A percentile compares a stretch with the other conserved stretches of the same genome.
These are phyloP conservation scores for Moesziomyces sp. DNA, from an alignment of 1,284 basidiomycete genomes.

Conservation along the genomic window DNA sequence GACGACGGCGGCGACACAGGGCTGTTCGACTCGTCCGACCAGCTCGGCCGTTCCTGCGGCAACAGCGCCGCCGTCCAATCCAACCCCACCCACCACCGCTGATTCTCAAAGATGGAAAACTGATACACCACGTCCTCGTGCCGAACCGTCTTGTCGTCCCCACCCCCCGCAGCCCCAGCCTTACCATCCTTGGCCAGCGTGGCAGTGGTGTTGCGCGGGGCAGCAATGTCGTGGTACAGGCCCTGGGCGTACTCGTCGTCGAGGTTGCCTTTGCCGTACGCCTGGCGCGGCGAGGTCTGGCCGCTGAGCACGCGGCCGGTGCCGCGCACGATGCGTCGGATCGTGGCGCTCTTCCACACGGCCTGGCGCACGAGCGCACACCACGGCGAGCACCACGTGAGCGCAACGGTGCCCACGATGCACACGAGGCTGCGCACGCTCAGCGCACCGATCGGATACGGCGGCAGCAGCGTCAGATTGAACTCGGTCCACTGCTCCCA, in stretches of 20 bases:
- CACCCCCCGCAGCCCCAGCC: background rate
- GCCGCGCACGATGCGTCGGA: slow-evolving; percentile 46
- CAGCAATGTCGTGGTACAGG: slow-evolving; percentile 10
- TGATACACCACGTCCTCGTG: slow-evolving; percentile 64
- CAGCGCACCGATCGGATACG: slow-evolving; percentile 63
- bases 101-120: slow-evolving; percentile 82
- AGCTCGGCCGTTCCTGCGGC: slow-evolving; percentile 87
- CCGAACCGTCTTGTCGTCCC: slow-evolving; percentile 37
- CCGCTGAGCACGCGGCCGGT: slow-evolving; percentile 50
- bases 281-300: slow-evolving; percentile 20
- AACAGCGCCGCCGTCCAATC: slow-evolving; percentile 93
- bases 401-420: slow-evolving; percentile 53
- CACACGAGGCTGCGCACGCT: slow-evolving; percentile 59
- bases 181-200: background rate
- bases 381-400: slow-evolving; percentile 67
- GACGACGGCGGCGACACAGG: slow-evolving; percentile 71
- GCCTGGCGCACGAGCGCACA: slow-evolving; percentile 60
- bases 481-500: slow-evolving; percentile 41
- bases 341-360: slow-evolving; percentile 63
- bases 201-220: slow-evolving; percentile 2
- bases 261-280: slow-evolving; percentile 43
- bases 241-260: slow-evolving; percentile 41
- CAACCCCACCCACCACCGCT: slow-evolving; percentile 80
- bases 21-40: slow-evolving; percentile 71
- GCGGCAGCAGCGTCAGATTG: slow-evolving; percentile 53